phyloP scores from a whole-genome alignment of 352 stramenopile genomes.

The Thraustotheca clavata region DNA sequence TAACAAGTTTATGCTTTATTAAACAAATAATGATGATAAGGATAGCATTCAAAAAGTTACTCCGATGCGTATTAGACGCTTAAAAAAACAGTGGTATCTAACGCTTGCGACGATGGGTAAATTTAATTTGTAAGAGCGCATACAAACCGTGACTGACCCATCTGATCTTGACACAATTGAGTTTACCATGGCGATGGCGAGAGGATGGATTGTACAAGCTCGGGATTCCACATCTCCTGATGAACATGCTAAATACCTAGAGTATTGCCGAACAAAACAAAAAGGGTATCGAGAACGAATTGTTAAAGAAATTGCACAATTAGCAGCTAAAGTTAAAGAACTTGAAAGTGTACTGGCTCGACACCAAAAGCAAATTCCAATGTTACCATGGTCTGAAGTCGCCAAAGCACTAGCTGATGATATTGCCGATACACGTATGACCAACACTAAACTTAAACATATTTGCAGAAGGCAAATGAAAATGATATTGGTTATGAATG shows the following conservation, averaged over 20 bases:
- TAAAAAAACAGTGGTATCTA: too few relatives aligned
- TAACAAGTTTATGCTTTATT: too few relatives aligned
- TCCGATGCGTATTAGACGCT: too few relatives aligned
- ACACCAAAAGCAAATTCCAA: neutral
- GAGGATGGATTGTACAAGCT: neutral
- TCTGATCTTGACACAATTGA: neutral
- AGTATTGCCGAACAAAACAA: neutral
- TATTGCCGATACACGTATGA: neutral
- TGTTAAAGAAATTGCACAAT: neutral
- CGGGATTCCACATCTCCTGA: neutral
- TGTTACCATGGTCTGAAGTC: neutral
- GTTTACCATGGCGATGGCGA: neutral
- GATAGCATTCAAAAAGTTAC: too few relatives aligned
- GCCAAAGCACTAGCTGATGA: neutral
- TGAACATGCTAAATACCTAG: conserved; percentile 1
- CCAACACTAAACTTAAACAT: neutral
- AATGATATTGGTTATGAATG: neutral
- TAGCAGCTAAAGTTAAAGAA: neutral
- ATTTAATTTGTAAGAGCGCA: too few relatives aligned
- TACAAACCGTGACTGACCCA: neutral
- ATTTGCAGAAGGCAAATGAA: neutral
- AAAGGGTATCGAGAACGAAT: neutral
- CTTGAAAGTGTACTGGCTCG: neutral
- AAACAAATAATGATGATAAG: too few relatives aligned
- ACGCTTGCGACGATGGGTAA: too few relatives aligned